Conservation (phyloP, 1,284 basidiomycete species). For the Cryptococcus deneoformans region DNA sequence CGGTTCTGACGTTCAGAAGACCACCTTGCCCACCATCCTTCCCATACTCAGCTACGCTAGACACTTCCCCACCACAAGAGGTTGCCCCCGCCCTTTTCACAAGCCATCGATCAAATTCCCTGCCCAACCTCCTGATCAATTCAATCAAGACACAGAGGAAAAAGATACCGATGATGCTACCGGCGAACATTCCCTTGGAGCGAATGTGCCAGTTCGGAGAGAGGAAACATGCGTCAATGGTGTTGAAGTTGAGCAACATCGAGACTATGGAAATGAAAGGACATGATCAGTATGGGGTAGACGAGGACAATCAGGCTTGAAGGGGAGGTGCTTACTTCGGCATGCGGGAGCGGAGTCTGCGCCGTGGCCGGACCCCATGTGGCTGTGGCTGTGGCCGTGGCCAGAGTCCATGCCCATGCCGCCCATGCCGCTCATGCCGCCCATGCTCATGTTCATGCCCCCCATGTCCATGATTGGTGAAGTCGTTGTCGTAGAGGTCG, state of each 20-base stretch:
- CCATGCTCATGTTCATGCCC: neutral
- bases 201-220: slow-evolving; percentile 44
- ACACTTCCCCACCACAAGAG: no score
- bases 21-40: neutral
- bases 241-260: slow-evolving; percentile 51
- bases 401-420: no score
- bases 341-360: neutral
- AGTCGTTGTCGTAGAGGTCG: no score
- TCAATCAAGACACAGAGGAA: slow-evolving; percentile 49
- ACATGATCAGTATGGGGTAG: neutral
- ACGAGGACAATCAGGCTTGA: neutral
- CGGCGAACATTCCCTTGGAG: slow-evolving; percentile 46
- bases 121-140: slow-evolving; percentile 39
- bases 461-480: no score
- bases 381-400: neutral
- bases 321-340: neutral
- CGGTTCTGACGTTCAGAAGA: neutral
- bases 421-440: no score
- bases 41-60: neutral
- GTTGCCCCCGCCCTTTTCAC: neutral
- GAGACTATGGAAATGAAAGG: slow-evolving; percentile 22
- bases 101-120: slow-evolving; percentile 50
- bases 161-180: slow-evolving; percentile 49
- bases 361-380: neutral
- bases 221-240: slow-evolving; percentile 50